Evolutionary conservation across 2,329 filamentous ascomycete genomes (phyloP).

Genomic region (Fusarium veterinarium): DNA sequence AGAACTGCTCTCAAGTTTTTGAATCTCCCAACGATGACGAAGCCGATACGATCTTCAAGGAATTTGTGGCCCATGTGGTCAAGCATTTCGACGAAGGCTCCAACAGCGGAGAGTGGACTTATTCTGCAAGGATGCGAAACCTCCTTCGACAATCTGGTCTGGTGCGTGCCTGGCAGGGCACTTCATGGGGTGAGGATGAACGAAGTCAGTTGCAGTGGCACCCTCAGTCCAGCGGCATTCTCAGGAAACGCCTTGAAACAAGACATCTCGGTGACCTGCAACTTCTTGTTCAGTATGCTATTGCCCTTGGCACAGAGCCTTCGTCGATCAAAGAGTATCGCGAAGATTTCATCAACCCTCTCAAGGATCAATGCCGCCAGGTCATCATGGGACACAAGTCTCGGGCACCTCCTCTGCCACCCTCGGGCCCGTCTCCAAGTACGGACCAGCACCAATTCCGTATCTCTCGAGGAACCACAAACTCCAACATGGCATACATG

Average conservation of each 20-base stretch:
- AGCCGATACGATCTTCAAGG: slow-evolving; percentile 54
- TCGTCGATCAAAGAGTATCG: slow-evolving; percentile 45
- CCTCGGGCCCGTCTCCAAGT: slow-evolving; percentile 43
- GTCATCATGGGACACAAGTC: slow-evolving; percentile 52
- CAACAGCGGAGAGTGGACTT: slow-evolving; percentile 56
- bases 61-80: slow-evolving; percentile 60
- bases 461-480: slow-evolving; percentile 51
- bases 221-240: slow-evolving; percentile 54
- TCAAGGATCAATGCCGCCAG: slow-evolving; percentile 51
- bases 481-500: slow-evolving; percentile 52
- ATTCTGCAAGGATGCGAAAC: slow-evolving; percentile 58
- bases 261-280: slow-evolving; percentile 56
- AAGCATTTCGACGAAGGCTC: slow-evolving; percentile 60
- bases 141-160: slow-evolving; percentile 55
- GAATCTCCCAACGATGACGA: slow-evolving; percentile 56
- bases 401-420: slow-evolving; percentile 36
- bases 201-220: slow-evolving; percentile 54
- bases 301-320: slow-evolving; percentile 52
- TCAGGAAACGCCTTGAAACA: slow-evolving; percentile 59
- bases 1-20: slow-evolving; percentile 57
- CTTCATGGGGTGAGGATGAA: slow-evolving; percentile 51
- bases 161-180: slow-evolving; percentile 52
- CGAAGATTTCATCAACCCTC: slow-evolving; percentile 51
- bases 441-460: slow-evolving; percentile 52
- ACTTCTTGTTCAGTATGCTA: slow-evolving; percentile 54